These are phyloP conservation scores for Suillus decipiens DNA, from an alignment of 768 basidiomycete genomes.

Conservation along the genomic window DNA sequence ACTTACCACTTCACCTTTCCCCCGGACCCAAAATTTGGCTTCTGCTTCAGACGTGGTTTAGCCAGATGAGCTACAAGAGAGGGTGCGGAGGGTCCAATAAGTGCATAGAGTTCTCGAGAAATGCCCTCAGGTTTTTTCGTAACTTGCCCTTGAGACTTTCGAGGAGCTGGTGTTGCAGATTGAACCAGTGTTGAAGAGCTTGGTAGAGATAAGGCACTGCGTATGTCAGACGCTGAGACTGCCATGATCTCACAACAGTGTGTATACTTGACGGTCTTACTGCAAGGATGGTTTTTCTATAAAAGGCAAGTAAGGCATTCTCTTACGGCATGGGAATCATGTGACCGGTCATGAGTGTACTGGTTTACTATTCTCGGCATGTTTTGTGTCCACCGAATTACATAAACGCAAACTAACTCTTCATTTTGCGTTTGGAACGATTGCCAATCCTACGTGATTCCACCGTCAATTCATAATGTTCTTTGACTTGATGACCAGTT, in stretches of 20 bases:
- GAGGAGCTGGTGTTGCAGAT: constrained; percentile 47
- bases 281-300: background rate
- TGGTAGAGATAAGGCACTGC: constrained; percentile 76
- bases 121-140: constrained; percentile 85
- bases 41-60: constrained; percentile 85
- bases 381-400: too few relatives aligned
- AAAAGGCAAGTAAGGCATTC: background rate
- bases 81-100: constrained; percentile 94
- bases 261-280: background rate
- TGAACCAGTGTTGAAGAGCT: constrained; percentile 39
- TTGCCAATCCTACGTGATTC: too few relatives aligned
- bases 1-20: constrained; percentile 72
- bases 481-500: too few relatives aligned
- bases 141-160: constrained; percentile 41
- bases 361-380: too few relatives aligned
- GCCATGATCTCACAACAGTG: constrained; percentile 45
- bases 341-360: too few relatives aligned
- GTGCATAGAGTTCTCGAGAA: constrained; percentile 86
- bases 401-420: too few relatives aligned
- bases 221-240: constrained; percentile 76
- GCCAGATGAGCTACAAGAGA: constrained; percentile 77
- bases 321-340: background rate
- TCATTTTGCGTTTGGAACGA: too few relatives aligned
- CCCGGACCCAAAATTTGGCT: constrained; percentile 69
- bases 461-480: too few relatives aligned